These are phyloP conservation scores for Phyllosticta citriasiana DNA, from an alignment of 2,329 filamentous ascomycete species.

Conservation along the genomic window DNA sequence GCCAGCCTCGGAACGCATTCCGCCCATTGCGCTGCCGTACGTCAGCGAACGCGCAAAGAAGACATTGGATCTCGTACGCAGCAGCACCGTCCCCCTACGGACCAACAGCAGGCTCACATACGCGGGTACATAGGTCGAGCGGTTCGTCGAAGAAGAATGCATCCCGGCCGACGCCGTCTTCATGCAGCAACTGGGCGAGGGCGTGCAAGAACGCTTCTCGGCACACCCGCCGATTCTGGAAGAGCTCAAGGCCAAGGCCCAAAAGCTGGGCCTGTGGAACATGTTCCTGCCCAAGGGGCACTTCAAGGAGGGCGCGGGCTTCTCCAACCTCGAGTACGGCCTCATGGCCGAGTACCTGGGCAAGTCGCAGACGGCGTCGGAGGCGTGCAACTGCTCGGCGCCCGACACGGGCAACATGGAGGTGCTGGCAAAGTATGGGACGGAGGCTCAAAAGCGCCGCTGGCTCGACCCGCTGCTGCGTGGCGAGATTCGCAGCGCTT, in stretches of 20 bases:
- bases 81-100: not conserved
- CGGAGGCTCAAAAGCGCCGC: conserved; percentile 69
- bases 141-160: conserved; percentile 93
- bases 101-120: conserved; percentile 34
- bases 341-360: conserved; percentile 95
- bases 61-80: conserved; percentile 61
- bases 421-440: conserved; percentile 84
- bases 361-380: conserved; percentile 63
- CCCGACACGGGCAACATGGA: conserved; percentile 96
- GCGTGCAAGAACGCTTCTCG: conserved; percentile 63
- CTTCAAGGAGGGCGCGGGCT: conserved; percentile 91
- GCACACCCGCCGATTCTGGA: conserved; percentile 73
- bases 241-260: conserved; percentile 76
- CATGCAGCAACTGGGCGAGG: conserved; percentile 67
- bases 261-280: conserved; percentile 85
- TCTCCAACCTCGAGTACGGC: conserved; percentile 91
- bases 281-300: conserved; percentile 94
- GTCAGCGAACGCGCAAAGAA: conserved; percentile 79
- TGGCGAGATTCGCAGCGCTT: conserved; percentile 78
- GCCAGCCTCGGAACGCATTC: conserved; percentile 46
- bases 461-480: conserved; percentile 77
- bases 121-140: conserved; percentile 54
- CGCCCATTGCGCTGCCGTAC: conserved; percentile 47
- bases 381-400: conserved; percentile 76
- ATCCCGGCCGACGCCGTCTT: conserved; percentile 66